These are phyloP conservation scores for Phytophthora agathidicida DNA, from an alignment of 352 stramenopile species.

Conservation along the genomic window DNA sequence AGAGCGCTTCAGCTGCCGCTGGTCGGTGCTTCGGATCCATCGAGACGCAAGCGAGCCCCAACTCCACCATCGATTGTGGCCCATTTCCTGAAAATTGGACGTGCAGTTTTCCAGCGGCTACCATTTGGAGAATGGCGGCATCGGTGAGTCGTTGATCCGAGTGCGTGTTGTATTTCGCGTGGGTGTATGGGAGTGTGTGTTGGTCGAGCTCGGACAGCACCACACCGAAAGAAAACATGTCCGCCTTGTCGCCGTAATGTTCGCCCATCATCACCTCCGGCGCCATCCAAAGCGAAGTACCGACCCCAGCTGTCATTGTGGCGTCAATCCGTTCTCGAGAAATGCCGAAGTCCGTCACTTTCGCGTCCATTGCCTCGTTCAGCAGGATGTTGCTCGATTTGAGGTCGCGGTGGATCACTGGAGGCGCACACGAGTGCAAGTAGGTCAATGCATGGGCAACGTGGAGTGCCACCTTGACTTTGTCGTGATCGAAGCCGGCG, in stretches of 20 bases:
- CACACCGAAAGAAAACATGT: slow-evolving; percentile 46
- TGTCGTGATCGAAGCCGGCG: slow-evolving; percentile 31
- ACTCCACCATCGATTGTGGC: slow-evolving; percentile 25
- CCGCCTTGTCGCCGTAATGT: slow-evolving; percentile 42
- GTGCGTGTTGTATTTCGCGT: slow-evolving; percentile 24
- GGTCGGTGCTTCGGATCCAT: slow-evolving; percentile 36
- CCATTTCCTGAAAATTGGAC: slow-evolving; percentile 34
- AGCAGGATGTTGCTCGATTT: slow-evolving; percentile 37
- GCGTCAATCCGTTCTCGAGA: slow-evolving; percentile 30
- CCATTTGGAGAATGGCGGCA: slow-evolving; percentile 47
- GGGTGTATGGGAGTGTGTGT: slow-evolving; percentile 27
- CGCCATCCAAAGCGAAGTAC: slow-evolving; percentile 42
- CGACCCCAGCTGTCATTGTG: slow-evolving; percentile 37
- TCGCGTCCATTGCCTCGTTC: slow-evolving; percentile 25
- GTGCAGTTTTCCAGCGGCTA: slow-evolving; percentile 36
- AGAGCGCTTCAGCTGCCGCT: slow-evolving; percentile 41
- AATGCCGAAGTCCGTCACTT: slow-evolving; percentile 37
- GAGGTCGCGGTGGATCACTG: slow-evolving; percentile 28
- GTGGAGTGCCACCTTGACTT: slow-evolving; percentile 31
- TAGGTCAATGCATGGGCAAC: slow-evolving; percentile 41
- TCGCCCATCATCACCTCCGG: slow-evolving; percentile 40
- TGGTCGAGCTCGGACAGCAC: slow-evolving; percentile 41
- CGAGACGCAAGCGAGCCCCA: slow-evolving; percentile 33
- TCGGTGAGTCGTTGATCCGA: slow-evolving; percentile 27
- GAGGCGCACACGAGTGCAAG: slow-evolving; percentile 36